These are phyloP conservation scores for Pilaira anomala DNA, from an alignment of 192 early-diverging fungal species.

Conservation along the genomic window DNA sequence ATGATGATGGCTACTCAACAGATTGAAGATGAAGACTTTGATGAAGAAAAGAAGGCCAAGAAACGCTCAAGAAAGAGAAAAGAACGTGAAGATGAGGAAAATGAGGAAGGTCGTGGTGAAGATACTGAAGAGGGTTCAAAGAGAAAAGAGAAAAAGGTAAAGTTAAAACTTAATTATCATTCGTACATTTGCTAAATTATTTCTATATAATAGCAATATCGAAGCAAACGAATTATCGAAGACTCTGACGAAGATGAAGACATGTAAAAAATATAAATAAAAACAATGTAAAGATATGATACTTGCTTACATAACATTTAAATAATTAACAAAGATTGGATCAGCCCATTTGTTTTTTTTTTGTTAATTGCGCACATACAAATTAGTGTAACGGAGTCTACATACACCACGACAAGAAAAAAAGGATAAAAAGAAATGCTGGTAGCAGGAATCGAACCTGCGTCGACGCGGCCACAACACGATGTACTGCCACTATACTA, in stretches of 20 bases:
- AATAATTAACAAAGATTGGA: no score
- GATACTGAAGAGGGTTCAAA: background rate
- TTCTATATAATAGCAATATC: constrained; percentile 9
- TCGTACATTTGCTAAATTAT: background rate
- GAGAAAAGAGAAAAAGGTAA: constrained; percentile 18
- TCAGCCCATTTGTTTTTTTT: no score
- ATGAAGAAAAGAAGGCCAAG: constrained; percentile 26
- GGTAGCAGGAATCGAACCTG: no score
- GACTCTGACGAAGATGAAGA: constrained; percentile 24
- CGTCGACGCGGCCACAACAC: no score
- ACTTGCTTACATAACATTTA: no score
- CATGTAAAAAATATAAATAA: no score
- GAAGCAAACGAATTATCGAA: constrained; percentile 27
- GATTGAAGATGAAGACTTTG: constrained; percentile 25
- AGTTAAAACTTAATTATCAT: background rate
- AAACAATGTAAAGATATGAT: no score
- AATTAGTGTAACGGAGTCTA: no score
- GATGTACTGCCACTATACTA: no score
- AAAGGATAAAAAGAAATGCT: no score
- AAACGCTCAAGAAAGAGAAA: constrained; percentile 17
- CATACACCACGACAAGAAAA: no score
- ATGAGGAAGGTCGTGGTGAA: constrained; percentile 5
- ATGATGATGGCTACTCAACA: constrained; percentile 41
- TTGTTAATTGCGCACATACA: no score
- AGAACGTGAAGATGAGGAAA: constrained; percentile 7